Evolutionary conservation across 2,329 filamentous ascomycete genomes (phyloP).

Genomic region (Pestalotiopsis fici): DNA sequence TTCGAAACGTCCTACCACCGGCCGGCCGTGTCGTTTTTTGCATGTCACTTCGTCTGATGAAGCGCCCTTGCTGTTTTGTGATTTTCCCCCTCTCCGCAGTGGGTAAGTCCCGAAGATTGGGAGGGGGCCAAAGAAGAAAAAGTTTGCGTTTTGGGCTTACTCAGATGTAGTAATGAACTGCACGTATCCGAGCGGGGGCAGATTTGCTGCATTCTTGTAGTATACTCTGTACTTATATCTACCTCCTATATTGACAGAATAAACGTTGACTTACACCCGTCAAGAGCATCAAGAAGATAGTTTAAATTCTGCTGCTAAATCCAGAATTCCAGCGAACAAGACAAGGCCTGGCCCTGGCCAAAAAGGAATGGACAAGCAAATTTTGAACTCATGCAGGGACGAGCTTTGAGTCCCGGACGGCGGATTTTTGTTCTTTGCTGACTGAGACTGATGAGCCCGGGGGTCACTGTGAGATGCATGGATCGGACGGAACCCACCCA

Average conservation of each 20-base stretch:
- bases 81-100: neutral
- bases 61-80: neutral
- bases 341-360: neutral
- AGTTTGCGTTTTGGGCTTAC: neutral
- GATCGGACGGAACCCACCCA: conserved; percentile 8
- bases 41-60: neutral
- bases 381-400: conserved; percentile 1
- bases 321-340: neutral
- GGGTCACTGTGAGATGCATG: conserved; percentile 2
- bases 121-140: neutral
- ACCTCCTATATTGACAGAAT: neutral
- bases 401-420: neutral
- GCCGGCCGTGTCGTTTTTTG: neutral
- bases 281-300: neutral
- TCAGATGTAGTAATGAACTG: neutral
- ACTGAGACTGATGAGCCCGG: neutral
- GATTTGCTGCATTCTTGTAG: neutral
- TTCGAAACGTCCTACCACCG: neutral
- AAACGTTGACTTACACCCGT: neutral
- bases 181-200: neutral
- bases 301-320: neutral
- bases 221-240: neutral
- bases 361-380: neutral
- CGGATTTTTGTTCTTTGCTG: neutral
- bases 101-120: neutral